phyloP scores from a whole-genome alignment of 139 green algal genomes.

The Chlorella sorokiniana region DNA sequence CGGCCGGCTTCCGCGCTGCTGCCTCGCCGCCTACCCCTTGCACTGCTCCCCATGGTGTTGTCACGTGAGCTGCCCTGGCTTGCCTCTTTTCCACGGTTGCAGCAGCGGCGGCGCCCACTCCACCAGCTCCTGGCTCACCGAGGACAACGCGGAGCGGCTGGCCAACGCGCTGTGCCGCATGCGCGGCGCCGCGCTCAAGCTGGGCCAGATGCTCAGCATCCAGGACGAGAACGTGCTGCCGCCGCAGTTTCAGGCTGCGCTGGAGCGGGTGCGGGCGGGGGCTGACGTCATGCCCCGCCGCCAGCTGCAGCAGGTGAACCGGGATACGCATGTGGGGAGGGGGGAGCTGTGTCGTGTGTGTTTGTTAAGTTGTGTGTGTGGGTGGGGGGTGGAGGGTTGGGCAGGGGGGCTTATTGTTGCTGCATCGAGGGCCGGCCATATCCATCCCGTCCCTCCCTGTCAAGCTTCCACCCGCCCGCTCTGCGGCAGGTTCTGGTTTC shows the following conservation, averaged over 20 bases:
- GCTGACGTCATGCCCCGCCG: conserved; percentile 92
- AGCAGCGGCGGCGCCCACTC: conserved; percentile 8
- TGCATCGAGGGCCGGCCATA: not conserved
- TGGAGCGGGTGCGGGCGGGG: conserved; percentile 85
- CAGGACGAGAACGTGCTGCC: conserved; percentile 93
- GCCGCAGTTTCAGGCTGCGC: conserved; percentile 74
- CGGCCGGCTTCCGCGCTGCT: too few species aligned
- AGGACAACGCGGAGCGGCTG: conserved; percentile 90
- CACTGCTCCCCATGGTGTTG: not conserved
- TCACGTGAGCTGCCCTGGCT: not conserved
- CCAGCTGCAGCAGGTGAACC: conserved; percentile 77
- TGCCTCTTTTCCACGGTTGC: not conserved
- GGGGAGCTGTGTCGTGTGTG: too few species aligned
- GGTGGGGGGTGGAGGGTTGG: too few species aligned
- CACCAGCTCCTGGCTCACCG: conserved; percentile 57
- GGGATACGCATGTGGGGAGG: too few species aligned
- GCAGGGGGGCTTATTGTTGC: too few species aligned
- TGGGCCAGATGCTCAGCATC: conserved; percentile 98
- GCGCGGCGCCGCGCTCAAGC: conserved; percentile 92
- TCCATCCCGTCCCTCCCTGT: not conserved
- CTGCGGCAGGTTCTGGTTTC: conserved; percentile 54
- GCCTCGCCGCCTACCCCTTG: too few species aligned
- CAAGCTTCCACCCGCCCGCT: not conserved
- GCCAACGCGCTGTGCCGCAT: conserved; percentile 91
- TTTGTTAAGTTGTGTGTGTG: too few species aligned